phyloP scores from a whole-genome alignment of 2,329 filamentous ascomycete species.

The Calonectria naviculata region DNA sequence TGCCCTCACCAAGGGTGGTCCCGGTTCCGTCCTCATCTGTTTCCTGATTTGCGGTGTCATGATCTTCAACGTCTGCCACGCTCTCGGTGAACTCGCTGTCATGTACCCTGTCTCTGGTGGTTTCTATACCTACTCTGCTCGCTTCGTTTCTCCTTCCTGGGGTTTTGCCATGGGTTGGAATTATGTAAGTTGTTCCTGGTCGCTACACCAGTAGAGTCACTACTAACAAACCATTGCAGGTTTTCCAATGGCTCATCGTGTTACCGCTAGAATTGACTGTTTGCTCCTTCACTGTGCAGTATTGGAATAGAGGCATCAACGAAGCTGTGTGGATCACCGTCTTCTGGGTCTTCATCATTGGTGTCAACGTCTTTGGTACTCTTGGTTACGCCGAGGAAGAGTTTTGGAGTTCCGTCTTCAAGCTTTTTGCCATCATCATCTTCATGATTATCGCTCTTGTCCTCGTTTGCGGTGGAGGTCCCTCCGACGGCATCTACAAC shows the following conservation, averaged over 20 bases:
- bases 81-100: slow-evolving; percentile 70
- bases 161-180: slow-evolving; percentile 64
- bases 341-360: slow-evolving; percentile 60
- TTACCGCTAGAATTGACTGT: slow-evolving; percentile 64
- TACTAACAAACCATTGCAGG: slow-evolving; percentile 18
- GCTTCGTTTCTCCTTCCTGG: slow-evolving; percentile 72
- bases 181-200: slow-evolving; percentile 33
- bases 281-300: slow-evolving; percentile 61
- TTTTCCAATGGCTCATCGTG: slow-evolving; percentile 63
- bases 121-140: slow-evolving; percentile 71
- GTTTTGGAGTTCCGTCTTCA: slow-evolving; percentile 65
- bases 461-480: slow-evolving; percentile 68
- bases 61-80: slow-evolving; percentile 71
- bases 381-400: slow-evolving; percentile 66
- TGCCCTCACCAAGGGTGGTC: slow-evolving; percentile 63
- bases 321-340: slow-evolving; percentile 64
- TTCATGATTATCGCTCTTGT: slow-evolving; percentile 72
- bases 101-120: slow-evolving; percentile 72
- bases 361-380: slow-evolving; percentile 67
- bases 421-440: slow-evolving; percentile 66
- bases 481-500: slow-evolving; percentile 53
- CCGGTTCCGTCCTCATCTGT: slow-evolving; percentile 58
- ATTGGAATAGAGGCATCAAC: slow-evolving; percentile 60
- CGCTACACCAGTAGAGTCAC: too few relatives aligned
- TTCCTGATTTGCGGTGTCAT: slow-evolving; percentile 69